These are phyloP conservation scores for Aspergillus floridensis DNA, from an alignment of 2,329 filamentous ascomycete genomes.

Conservation along the genomic window DNA sequence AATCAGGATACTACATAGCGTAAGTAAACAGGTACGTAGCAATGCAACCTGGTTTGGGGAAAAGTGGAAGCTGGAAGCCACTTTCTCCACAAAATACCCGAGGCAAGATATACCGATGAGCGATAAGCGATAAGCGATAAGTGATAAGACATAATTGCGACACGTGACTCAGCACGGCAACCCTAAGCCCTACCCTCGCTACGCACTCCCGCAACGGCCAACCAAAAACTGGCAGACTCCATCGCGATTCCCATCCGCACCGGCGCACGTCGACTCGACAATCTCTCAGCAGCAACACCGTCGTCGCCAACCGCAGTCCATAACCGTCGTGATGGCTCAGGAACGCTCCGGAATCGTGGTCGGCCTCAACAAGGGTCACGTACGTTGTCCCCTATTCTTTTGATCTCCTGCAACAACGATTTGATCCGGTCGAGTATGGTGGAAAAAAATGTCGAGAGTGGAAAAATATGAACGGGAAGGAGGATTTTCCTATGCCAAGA, in stretches of 20 bases:
- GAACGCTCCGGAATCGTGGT: constrained; percentile 56
- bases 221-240: constrained; percentile 32
- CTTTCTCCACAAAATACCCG: constrained; percentile 5
- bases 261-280: constrained; percentile 26
- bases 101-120: neutral
- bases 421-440: constrained; percentile 17
- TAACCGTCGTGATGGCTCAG: constrained; percentile 49
- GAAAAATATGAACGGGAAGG: neutral
- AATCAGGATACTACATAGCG: too few species aligned
- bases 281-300: constrained; percentile 29
- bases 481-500: neutral
- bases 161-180: constrained; percentile 12
- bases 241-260: constrained; percentile 25
- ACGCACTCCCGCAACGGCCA: constrained; percentile 31
- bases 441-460: constrained; percentile 1
- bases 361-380: constrained; percentile 65
- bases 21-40: too few species aligned
- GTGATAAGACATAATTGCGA: too few species aligned
- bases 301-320: constrained; percentile 35
- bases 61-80: neutral
- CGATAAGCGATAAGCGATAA: neutral
- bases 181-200: constrained; percentile 45
- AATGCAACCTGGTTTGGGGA: neutral
- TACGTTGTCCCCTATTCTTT: constrained; percentile 48
- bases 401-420: constrained; percentile 7